Percentiles rank a stretch among this genome's conserved stretches.
Evolutionary conservation across 768 basidiomycete species (phyloP).

Genomic region (Calvatia gigantea): DNA sequence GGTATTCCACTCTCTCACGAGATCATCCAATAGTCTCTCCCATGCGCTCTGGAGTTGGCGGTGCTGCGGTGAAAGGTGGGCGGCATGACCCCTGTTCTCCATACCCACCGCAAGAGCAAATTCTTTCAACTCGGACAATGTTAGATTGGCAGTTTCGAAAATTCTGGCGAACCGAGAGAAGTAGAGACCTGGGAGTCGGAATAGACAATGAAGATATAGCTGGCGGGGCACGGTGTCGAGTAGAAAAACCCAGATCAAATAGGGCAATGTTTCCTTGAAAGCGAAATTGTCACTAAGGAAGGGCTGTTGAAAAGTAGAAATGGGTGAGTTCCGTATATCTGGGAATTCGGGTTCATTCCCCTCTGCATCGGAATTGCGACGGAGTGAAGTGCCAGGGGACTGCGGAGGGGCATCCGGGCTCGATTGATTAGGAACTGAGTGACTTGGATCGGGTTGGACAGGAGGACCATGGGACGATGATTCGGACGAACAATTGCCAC

Average conservation of each 20-base stretch:
- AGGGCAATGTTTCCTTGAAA: too few relatives aligned
- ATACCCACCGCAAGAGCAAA: slow-evolving; percentile 29
- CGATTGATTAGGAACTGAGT: too few relatives aligned
- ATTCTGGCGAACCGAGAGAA: slow-evolving; percentile 49
- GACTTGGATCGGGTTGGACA: too few relatives aligned
- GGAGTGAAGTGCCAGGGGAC: too few relatives aligned
- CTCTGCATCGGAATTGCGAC: too few relatives aligned
- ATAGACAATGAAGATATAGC: background rate
- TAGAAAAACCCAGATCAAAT: background rate
- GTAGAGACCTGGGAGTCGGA: slow-evolving; percentile 3
- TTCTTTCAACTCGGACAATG: slow-evolving; percentile 48
- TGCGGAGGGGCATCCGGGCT: too few relatives aligned
- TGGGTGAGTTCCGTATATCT: too few relatives aligned
- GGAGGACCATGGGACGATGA: too few relatives aligned
- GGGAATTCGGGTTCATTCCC: too few relatives aligned
- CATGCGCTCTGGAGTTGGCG: slow-evolving; percentile 18
- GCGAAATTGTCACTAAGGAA: too few relatives aligned
- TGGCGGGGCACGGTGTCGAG: background rate
- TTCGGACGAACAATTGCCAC: too few relatives aligned
- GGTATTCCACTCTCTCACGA: slow-evolving; percentile 27
- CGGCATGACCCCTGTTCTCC: background rate
- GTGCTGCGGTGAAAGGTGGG: slow-evolving; percentile 9
- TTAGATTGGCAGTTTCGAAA: slow-evolving; percentile 61
- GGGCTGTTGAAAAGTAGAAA: too few relatives aligned
- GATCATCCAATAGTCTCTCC: slow-evolving; percentile 24